Base-by-base conservation (phyloP, 2,329 filamentous ascomycete species). In the Zymoseptoria tritici region DNA sequence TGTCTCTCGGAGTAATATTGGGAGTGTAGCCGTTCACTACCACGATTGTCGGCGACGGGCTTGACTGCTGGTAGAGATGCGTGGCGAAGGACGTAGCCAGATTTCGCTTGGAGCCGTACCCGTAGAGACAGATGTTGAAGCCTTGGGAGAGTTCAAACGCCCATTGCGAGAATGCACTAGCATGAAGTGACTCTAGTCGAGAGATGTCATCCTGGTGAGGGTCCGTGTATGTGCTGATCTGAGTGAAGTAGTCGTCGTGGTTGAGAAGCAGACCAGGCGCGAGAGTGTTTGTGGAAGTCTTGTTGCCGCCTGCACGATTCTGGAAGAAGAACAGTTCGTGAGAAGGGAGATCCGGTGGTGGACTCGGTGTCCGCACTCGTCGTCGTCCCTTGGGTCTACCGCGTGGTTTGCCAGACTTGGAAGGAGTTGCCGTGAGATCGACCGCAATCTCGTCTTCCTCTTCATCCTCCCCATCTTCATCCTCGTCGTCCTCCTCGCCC, bases 271-370 rank as follows among this genome's bases (percentile, higher is more conserved):
- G 80, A 36, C 95, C 78, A 4, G 87, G 85, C 0, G 87, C 82
- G 4, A 97, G 80, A 0, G 85, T 96, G 65, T 94, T 94, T 71
- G 90, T 88, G 1, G 92, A 97, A 0, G 93, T 96, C 74, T 92
- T 92, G 52, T 85, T 80, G 3, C 85, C 83, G 2, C 90, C 91
- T 0, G 90, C 86, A 54, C 90, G 87, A 72, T 96, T 97, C 70
- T 97, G 90, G 70, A 88, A 90, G 74, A 99, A 97, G 77, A 95
- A 99, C 66, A 89, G 84, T 73, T 97, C 94, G 70, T 97, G 90
- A 0, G 92, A 81, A 4, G 92, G 89, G 2, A 97, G 81, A 68
- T 96, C 84, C 56, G 85, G 83, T 19, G 93, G 90, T 2, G 91
- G 91, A 4, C 89, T 91, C 1, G 89, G 89, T 6, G 89, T 90